Conservation (phyloP, 2,329 filamentous ascomycete genomes). For the Plenodomus lindquistii region DNA sequence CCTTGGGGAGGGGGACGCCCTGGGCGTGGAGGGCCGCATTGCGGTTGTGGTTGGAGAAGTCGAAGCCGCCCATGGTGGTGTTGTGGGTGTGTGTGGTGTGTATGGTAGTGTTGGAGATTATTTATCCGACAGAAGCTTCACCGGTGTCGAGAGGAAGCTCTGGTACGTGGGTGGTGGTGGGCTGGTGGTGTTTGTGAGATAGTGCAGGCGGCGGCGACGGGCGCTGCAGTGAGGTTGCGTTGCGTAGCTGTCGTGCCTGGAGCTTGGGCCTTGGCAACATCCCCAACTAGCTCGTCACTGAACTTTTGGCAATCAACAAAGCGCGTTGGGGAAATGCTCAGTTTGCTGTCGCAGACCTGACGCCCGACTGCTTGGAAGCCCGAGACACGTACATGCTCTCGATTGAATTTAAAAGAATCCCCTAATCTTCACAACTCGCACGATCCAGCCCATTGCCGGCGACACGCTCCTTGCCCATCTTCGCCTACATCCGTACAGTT, state of each 20-base stretch:
- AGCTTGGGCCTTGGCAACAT: constrained; percentile 12
- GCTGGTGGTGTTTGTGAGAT: neutral
- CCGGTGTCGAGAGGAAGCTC: neutral
- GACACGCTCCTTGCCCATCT: constrained; percentile 8
- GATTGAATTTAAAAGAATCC: neutral
- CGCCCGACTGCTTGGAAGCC: constrained; percentile 8
- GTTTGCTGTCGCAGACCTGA: constrained; percentile 13
- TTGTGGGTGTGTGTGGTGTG: constrained; percentile 1
- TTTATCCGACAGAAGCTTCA: neutral
- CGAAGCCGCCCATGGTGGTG: constrained; percentile 69
- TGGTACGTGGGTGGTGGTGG: too few species aligned
- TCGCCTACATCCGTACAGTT: constrained; percentile 12
- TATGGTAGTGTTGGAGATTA: neutral
- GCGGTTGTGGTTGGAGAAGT: constrained; percentile 99
- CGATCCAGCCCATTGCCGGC: neutral
- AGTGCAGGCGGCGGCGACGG: constrained; percentile 2
- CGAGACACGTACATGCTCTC: neutral
- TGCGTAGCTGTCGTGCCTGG: constrained; percentile 32
- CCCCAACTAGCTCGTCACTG: constrained; percentile 9
- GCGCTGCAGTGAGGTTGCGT: constrained; percentile 18
- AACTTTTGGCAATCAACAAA: constrained; percentile 21
- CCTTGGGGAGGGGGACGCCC: constrained; percentile 93
- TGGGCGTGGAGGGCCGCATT: constrained; percentile 93
- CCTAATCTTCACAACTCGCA: neutral
- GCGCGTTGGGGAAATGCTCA: constrained; percentile 20